Evolutionary conservation across 2,329 filamentous ascomycete species (phyloP), one percentile per base, ranked within the genome.

Genomic region (Sporothrix globosa): DNA sequence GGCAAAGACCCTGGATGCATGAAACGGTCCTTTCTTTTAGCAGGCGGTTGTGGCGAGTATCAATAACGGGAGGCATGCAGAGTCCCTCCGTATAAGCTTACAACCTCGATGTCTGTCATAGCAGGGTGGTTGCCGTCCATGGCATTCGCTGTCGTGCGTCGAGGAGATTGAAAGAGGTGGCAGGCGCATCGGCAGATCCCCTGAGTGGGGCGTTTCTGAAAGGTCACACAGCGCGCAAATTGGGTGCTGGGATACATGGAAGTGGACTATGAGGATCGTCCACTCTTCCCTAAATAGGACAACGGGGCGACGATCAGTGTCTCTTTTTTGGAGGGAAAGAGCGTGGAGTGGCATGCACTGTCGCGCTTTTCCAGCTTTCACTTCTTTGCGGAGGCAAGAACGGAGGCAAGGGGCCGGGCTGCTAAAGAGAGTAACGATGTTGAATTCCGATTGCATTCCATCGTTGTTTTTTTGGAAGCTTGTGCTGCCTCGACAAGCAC

Each of bases 81-180:
- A 65, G 41, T 4, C 14, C 2, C 41, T 44, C 14, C 41, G 41
- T 30, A 46, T n/a, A n/a, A n/a, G n/a, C 58, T 46, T 46, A 27
- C 58, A 46, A 46, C 56, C 19, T 63, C 21, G 58, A 65, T 34
- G 10, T 1, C 52, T 53, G 68, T 67, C 60, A 60, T 48, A 58
- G 11, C 60, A 4, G 39, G 41, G 39, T 27, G 60, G 61, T 30
- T 39, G 70, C 46, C 67, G 54, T 52, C 67, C 48, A 69, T 7
- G 61, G 61, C 63, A 54, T 72, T 69, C 70, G 70, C 70, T 72
- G 70, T 69, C 68, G 68, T 72, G 48, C 70, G 54, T 65, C 70
- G 27, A 71, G 21, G 44, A 60, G 50, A 48, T 58, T 69, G 67
- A 34, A 34, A 21, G 61, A 50, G 41, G 41, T 30, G 50, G 21